Percentiles rank a stretch among this genome's conserved stretches.
Evolutionary conservation across 495 filamentous ascomycete genomes (phyloP).

Genomic region (Polyplosphaeria fusca): DNA sequence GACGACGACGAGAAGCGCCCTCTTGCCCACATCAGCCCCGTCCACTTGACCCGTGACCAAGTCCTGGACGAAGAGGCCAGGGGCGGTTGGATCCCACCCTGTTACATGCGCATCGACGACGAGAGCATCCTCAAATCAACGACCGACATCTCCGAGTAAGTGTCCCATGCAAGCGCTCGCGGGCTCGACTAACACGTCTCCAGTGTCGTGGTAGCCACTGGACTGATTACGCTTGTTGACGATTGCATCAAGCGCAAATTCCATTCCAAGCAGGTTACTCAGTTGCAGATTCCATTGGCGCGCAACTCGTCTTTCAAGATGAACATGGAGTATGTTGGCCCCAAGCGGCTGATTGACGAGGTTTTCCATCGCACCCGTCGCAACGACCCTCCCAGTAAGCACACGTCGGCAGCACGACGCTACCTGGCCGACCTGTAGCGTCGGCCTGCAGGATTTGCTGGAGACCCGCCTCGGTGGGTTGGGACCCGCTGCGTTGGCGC

Average conservation of each 20-base stretch:
- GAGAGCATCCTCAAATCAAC: conserved; percentile 58
- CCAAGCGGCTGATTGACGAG: conserved; percentile 73
- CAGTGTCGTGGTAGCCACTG: conserved; percentile 86
- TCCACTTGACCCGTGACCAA: conserved; percentile 66
- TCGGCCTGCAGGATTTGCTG: background rate
- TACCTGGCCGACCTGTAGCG: background rate
- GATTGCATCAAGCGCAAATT: conserved; percentile 84
- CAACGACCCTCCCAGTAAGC: conserved; percentile 13
- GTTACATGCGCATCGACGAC: conserved; percentile 84
- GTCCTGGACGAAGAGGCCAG: conserved; percentile 68
- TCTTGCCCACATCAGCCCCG: conserved; percentile 84
- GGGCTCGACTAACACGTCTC: conserved; percentile 29
- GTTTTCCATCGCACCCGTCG: conserved; percentile 59
- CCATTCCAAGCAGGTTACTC: conserved; percentile 62
- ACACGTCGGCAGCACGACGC: conserved; percentile 2
- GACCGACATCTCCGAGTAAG: conserved; percentile 92
- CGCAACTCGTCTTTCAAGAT: conserved; percentile 55
- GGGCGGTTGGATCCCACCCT: conserved; percentile 90
- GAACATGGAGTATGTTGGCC: conserved; percentile 65
- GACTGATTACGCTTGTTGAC: conserved; percentile 84
- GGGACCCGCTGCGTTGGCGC: conserved; percentile 3
- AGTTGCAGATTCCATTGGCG: conserved; percentile 54
- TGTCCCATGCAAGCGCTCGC: conserved; percentile 35
- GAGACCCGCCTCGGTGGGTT: conserved; percentile 1
- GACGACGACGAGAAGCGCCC: conserved; percentile 54